Evolutionary conservation across 176 grass and related monocot genomes (phyloP), one percentile per base, ranked within the genome.

Genomic region (Phoenix dactylifera): DNA sequence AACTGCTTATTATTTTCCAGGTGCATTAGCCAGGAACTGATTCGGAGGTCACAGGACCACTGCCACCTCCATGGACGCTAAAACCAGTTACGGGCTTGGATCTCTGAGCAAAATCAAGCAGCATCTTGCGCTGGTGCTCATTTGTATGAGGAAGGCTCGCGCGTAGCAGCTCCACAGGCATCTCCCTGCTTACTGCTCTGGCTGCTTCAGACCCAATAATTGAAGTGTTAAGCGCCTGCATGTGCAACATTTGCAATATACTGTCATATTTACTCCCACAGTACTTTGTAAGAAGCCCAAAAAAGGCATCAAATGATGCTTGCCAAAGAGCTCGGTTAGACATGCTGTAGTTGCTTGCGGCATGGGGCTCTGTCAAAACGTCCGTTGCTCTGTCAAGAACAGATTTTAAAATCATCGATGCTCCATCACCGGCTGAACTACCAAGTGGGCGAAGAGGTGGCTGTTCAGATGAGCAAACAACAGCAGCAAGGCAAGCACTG

Each of bases 381-480:
- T 93, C 85, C 23, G 94, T 93, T 76, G 94, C 87, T 49, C 74
- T 74, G 61, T 99, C 88, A 60, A 99, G 82, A 77, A 93, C 79
- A 28, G 84, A 80, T 76, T 93, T 99, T 54, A 93, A 70, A 55
- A 86, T 71, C 63, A 99, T 68, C 39, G 85, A 93, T 65, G 88
- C 88, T 32, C 94, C 94, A 59, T 99, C 94, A 62, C 94, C 94
- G 26, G 88, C 74, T 80, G 82, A 80, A 69, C 87, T 91, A 70
- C 85, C 94, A 62, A 99, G 71, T 24, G 88, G 88, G 6, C 94
- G 88, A 48, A 99, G 80, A 67, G 94, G 94, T 51, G 94, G 94
- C n/a, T 99, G 94, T 81, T 99, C 94, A 60, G 87, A 79, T 32
- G 94, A 93, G 76, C 94, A 93, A 12, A 99, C 94, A 22, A 99